Base-by-base conservation (phyloP, 192 early-diverging fungal genomes). In the Allomyces macrogynus region DNA sequence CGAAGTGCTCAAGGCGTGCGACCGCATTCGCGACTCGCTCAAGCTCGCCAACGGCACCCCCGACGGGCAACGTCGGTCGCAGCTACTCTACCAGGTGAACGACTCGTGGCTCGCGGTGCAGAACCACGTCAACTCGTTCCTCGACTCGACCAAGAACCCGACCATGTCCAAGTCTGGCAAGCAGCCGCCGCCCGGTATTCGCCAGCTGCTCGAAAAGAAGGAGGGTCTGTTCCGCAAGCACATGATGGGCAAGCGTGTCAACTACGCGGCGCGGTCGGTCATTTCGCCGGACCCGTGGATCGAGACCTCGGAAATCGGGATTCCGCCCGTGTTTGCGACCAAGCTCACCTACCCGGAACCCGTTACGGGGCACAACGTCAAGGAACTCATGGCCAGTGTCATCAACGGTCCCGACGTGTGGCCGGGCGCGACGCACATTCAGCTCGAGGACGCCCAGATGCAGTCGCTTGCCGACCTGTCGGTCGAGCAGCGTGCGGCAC, bases 241-340 rank as follows among this genome's bases (percentile, higher is more conserved):
- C 75, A 95, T 99, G 93, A 99, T 99, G 96, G 96, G 96, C 64
- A 99, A 99, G 78, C 88, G 96, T 69, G 96, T 99, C 76, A 99
- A 99, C 80, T 97, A 87, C 71, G 92, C 96, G 4, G 96, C 95
- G 10, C 87, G 96, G 62, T 89, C 87, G 61, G 96, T 99, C 63
- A 99, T 99, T 72, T 89, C 87, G 65, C 96, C 96, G 12, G 96
- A 99, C 72, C 92, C 92, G 10, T 92, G 94, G 70, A 88, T 99
- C 63, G 95, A 99, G 68, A 96, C 94, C 3, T 87, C 84, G 70
- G 95, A 99, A 77, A 93, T 99, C 63, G 95, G 95, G 61, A 88
- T 99, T 60, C 96, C 96, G 26, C 91, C 91, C 3, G 89, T 89
- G 64, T 97, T 99, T 76, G 96, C 96, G 24, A 81, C 76, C 42